These are phyloP conservation scores for Apodospora peruviana DNA, from an alignment of 495 filamentous ascomycete genomes.

Conservation along the genomic window DNA sequence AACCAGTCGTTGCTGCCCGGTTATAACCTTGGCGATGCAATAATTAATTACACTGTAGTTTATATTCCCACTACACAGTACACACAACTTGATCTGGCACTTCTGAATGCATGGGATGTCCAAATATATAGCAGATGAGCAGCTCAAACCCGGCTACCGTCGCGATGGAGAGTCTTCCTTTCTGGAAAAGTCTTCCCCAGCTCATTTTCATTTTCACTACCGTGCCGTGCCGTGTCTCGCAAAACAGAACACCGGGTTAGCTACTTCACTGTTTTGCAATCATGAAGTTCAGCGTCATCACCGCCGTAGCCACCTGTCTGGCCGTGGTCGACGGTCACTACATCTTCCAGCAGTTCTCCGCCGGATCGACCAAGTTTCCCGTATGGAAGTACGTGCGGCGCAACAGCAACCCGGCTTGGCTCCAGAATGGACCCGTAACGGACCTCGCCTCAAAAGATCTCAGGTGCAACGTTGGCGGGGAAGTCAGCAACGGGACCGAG, in stretches of 20 bases:
- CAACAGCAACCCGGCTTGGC: slow-evolving; percentile 42
- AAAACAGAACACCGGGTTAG: not conserved
- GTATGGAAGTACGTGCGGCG: slow-evolving; percentile 48
- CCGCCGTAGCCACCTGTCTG: too few species aligned
- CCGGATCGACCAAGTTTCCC: slow-evolving; percentile 35
- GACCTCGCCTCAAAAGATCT: slow-evolving; percentile 48
- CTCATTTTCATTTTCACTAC: too few species aligned
- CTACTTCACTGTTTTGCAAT: not conserved
- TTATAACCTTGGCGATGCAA: too few species aligned
- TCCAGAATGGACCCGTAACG: slow-evolving; percentile 52
- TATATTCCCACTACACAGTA: too few species aligned
- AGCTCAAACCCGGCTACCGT: too few species aligned
- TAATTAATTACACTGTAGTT: too few species aligned
- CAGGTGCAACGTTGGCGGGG: slow-evolving; percentile 54
- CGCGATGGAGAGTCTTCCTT: too few species aligned
- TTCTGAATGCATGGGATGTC: too few species aligned
- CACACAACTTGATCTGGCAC: too few species aligned
- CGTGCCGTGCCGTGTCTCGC: not conserved
- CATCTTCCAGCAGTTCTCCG: slow-evolving; percentile 46
- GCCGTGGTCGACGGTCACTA: slow-evolving; percentile 37
- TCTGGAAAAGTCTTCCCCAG: too few species aligned
- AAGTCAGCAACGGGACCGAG: slow-evolving; percentile 38
- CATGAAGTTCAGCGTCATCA: slow-evolving; percentile 1
- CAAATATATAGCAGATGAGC: too few species aligned
- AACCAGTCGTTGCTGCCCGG: too few species aligned